phyloP scores from a whole-genome alignment of 2,329 filamentous ascomycete species.

The Balansia obtecta region DNA sequence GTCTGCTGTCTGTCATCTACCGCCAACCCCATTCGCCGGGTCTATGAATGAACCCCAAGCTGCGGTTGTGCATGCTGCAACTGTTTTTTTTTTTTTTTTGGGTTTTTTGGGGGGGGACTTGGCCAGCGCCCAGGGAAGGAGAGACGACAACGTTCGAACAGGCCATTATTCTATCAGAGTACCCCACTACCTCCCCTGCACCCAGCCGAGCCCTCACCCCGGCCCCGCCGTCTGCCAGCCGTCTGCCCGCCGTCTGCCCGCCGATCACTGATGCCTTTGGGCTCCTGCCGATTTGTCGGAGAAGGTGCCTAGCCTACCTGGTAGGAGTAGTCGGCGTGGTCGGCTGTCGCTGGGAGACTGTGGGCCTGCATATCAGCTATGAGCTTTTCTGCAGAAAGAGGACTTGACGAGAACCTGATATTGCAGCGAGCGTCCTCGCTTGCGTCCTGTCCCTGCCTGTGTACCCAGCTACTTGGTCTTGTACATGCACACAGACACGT shows the following conservation, averaged over 20 bases:
- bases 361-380: background rate
- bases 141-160: background rate
- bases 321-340: too few species aligned
- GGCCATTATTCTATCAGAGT: background rate
- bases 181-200: too few species aligned
- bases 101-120: too few species aligned
- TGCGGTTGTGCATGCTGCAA: too few species aligned
- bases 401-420: background rate
- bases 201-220: background rate
- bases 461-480: background rate
- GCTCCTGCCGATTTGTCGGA: slow-evolving; percentile 6
- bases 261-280: background rate
- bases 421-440: background rate
- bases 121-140: background rate
- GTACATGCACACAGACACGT: background rate
- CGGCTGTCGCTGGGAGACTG: background rate
- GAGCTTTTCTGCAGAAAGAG: background rate
- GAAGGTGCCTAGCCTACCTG: background rate
- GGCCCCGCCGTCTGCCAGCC: slow-evolving; percentile 1
- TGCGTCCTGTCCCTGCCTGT: background rate
- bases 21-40: too few species aligned
- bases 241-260: too few species aligned
- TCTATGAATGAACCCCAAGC: background rate
- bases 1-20: too few species aligned
- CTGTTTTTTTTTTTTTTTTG: too few species aligned